phyloP scores from a whole-genome alignment of 1,284 basidiomycete genomes.

The Ceratorhiza oryzae-sativae region DNA sequence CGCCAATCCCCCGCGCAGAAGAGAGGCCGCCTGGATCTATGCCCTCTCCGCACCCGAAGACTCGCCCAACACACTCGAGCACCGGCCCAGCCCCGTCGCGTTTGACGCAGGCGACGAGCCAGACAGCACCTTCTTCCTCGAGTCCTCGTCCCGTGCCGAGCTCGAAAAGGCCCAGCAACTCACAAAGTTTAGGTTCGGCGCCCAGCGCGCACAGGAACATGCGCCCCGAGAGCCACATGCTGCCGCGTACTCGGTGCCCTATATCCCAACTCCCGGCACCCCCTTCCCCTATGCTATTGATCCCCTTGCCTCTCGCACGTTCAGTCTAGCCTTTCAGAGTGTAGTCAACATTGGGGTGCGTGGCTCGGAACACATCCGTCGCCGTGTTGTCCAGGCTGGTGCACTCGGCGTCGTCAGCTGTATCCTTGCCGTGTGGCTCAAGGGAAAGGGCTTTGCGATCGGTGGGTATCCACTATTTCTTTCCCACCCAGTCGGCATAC shows the following conservation, averaged over 20 bases:
- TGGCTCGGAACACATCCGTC: slow-evolving; percentile 91
- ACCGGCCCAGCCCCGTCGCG: slow-evolving; percentile 17
- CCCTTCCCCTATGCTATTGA: slow-evolving; percentile 58
- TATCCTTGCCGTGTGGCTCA: slow-evolving; percentile 92
- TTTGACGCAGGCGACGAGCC: slow-evolving; percentile 37
- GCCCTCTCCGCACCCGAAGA: slow-evolving; percentile 67
- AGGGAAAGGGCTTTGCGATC: slow-evolving; percentile 80
- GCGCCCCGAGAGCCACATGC: slow-evolving; percentile 21
- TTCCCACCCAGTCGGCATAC: too few species aligned
- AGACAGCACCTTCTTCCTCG: slow-evolving; percentile 17
- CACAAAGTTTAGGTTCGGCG: slow-evolving; percentile 3
- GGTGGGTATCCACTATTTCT: slow-evolving; percentile 64
- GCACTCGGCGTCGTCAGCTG: slow-evolving; percentile 94
- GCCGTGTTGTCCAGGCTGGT: slow-evolving; percentile 94
- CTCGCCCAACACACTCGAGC: slow-evolving; percentile 5
- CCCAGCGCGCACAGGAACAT: neutral
- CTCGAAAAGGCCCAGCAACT: slow-evolving; percentile 28
- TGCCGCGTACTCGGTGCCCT: slow-evolving; percentile 12
- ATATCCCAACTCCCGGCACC: slow-evolving; percentile 23
- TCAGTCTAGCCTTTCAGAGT: slow-evolving; percentile 94
- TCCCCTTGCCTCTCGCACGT: slow-evolving; percentile 84
- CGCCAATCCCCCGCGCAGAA: slow-evolving; percentile 74
- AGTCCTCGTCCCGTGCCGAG: slow-evolving; percentile 28
- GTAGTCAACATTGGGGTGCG: slow-evolving; percentile 98
- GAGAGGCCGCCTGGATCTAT: slow-evolving; percentile 74